A percentile compares a stretch with the other conserved stretches of the same genome.
These are phyloP conservation scores for Biscogniauxia mediterranea DNA, from an alignment of 2,329 filamentous ascomycete species.

Conservation along the genomic window DNA sequence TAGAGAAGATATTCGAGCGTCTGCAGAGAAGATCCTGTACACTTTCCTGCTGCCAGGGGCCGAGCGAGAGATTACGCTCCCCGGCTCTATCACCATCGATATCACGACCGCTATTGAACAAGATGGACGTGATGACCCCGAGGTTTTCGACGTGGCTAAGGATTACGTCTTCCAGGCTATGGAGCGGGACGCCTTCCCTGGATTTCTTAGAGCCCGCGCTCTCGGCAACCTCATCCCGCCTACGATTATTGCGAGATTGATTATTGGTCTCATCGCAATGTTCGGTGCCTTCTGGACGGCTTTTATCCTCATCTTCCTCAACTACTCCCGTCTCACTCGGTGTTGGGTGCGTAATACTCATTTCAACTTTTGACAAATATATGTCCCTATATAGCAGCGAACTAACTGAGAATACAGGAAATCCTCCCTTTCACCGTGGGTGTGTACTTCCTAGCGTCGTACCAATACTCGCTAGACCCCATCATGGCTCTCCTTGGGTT, in stretches of 20 bases:
- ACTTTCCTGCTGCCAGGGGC: constrained; percentile 94
- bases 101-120: constrained; percentile 89
- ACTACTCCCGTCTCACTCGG: constrained; percentile 69
- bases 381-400: constrained; percentile 12
- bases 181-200: constrained; percentile 98
- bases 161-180: constrained; percentile 99
- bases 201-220: constrained; percentile 91
- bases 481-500: constrained; percentile 83
- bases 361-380: neutral
- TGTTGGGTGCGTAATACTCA: constrained; percentile 71
- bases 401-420: constrained; percentile 35
- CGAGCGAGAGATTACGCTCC: constrained; percentile 92
- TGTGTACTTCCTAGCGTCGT: constrained; percentile 83
- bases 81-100: constrained; percentile 79
- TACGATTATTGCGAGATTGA: constrained; percentile 80
- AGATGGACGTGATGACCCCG: constrained; percentile 88
- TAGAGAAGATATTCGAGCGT: constrained; percentile 86
- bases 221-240: constrained; percentile 93
- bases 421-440: constrained; percentile 91
- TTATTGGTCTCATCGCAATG: constrained; percentile 80
- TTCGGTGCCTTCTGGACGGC: constrained; percentile 93
- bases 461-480: constrained; percentile 94
- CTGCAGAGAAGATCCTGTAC: constrained; percentile 98
- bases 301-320: constrained; percentile 88
- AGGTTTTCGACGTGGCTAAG: constrained; percentile 96